These are phyloP conservation scores for Stylosanthes scabra DNA, from an alignment of 331 rosid genomes.

Conservation along the genomic window DNA sequence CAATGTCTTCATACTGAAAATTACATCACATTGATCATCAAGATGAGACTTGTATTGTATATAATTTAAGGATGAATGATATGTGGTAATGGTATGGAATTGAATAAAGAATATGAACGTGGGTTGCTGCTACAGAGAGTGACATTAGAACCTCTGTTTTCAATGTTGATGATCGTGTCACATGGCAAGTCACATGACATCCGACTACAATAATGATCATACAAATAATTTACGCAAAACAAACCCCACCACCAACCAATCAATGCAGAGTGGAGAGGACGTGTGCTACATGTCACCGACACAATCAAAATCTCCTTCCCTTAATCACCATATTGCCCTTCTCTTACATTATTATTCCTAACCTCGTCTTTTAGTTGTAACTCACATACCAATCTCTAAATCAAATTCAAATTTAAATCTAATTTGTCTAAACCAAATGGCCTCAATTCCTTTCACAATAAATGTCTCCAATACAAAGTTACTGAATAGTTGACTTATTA, in stretches of 20 bases:
- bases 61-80: too few relatives aligned
- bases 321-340: constrained; percentile 39
- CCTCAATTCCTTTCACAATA: not conserved
- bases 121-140: constrained; percentile 19
- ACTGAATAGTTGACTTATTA: too few relatives aligned
- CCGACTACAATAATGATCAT: constrained; percentile 49
- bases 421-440: not conserved
- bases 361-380: not conserved
- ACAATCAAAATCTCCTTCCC: not conserved
- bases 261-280: constrained; percentile 8
- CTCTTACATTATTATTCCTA: not conserved
- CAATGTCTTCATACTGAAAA: constrained; percentile 89
- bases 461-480: not conserved
- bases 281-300: constrained; percentile 51
- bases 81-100: not conserved
- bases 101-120: constrained; percentile 27
- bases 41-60: constrained; percentile 9
- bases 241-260: constrained; percentile 22
- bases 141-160: constrained; percentile 7
- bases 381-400: not conserved
- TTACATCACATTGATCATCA: constrained; percentile 14
- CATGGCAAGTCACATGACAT: constrained; percentile 57
- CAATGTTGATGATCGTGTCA: constrained; percentile 34
- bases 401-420: not conserved
- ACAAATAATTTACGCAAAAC: constrained; percentile 45